Conservation (phyloP, 2,329 filamentous ascomycete species). For the Trichoderma oligosporum region DNA sequence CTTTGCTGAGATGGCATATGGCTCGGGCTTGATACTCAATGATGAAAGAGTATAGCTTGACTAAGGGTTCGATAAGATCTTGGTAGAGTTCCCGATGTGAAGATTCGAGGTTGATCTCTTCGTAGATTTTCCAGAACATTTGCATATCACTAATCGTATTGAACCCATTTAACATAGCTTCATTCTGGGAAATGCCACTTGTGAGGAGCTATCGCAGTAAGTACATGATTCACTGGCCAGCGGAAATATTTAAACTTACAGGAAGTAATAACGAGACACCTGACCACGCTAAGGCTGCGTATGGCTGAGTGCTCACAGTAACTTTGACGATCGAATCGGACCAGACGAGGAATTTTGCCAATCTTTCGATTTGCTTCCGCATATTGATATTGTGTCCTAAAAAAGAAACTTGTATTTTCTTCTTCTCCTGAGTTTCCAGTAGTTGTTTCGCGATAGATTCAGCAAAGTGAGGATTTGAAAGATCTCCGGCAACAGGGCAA, state of each 20-base stretch:
- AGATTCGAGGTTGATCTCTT: constrained; percentile 14
- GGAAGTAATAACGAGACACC: constrained; percentile 26
- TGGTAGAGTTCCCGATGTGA: background rate
- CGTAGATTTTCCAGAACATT: constrained; percentile 23
- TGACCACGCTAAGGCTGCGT: constrained; percentile 28
- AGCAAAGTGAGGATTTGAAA: background rate
- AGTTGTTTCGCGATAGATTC: background rate
- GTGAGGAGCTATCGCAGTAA: constrained; percentile 18
- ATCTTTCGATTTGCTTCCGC: constrained; percentile 24
- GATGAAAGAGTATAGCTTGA: constrained; percentile 9
- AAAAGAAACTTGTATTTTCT: constrained; percentile 18
- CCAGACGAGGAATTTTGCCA: constrained; percentile 26
- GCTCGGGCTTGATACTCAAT: constrained; percentile 15
- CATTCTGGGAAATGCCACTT: constrained; percentile 20
- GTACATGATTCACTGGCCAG: background rate
- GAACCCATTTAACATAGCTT: constrained; percentile 26
- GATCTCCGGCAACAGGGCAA: background rate
- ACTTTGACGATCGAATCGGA: constrained; percentile 24
- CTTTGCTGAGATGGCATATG: constrained; percentile 20
- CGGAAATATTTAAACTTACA: constrained; percentile 12
- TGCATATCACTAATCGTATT: constrained; percentile 21
- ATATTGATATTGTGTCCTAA: constrained; percentile 23
- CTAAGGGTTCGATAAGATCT: background rate
- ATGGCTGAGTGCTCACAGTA: constrained; percentile 25
- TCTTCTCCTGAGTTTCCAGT: background rate